Conservation (phyloP, 2,329 filamentous ascomycete species). For the Arthrobotrys iridis region DNA sequence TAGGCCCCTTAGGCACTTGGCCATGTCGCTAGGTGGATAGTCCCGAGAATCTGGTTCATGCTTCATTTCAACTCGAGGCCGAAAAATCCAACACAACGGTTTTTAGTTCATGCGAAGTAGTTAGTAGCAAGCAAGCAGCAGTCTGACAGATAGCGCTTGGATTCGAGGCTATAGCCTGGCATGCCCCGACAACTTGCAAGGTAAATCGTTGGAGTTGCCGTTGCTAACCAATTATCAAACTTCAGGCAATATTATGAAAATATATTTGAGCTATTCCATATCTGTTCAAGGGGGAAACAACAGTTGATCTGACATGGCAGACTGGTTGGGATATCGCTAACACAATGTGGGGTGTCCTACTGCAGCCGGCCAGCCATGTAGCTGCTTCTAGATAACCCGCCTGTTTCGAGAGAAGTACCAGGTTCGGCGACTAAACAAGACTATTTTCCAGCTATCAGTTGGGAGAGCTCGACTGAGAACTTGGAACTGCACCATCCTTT, state of each 20-base stretch:
- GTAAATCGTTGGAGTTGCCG: not conserved
- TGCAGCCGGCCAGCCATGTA: constrained; percentile 12
- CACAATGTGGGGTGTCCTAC: constrained; percentile 3
- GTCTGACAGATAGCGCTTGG: too few relatives aligned
- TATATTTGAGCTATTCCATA: constrained; percentile 1
- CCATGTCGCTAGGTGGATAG: not conserved
- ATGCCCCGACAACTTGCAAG: not conserved
- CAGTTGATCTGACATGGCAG: constrained; percentile 1
- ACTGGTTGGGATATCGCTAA: constrained; percentile 3
- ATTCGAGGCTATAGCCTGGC: too few relatives aligned
- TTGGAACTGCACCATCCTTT: not conserved
- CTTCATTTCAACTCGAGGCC: constrained; percentile 15
- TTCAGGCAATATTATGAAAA: not conserved
- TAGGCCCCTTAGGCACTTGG: constrained; percentile 1
- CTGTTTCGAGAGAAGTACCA: not conserved
- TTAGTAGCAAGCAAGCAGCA: too few relatives aligned
- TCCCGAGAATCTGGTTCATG: constrained; percentile 25
- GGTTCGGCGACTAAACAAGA: not conserved
- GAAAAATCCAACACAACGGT: constrained; percentile 51
- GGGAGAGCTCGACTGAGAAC: constrained; percentile 17
- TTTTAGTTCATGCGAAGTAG: not conserved
- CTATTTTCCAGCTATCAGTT: not conserved
- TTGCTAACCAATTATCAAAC: not conserved
- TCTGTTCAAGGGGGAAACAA: not conserved
- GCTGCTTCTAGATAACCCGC: constrained; percentile 9